A percentile compares a stretch with the other conserved stretches of the same genome.
Evolutionary conservation across 2,329 filamentous ascomycete genomes (phyloP).

Genomic region (Dactylonectria estremocensis): DNA sequence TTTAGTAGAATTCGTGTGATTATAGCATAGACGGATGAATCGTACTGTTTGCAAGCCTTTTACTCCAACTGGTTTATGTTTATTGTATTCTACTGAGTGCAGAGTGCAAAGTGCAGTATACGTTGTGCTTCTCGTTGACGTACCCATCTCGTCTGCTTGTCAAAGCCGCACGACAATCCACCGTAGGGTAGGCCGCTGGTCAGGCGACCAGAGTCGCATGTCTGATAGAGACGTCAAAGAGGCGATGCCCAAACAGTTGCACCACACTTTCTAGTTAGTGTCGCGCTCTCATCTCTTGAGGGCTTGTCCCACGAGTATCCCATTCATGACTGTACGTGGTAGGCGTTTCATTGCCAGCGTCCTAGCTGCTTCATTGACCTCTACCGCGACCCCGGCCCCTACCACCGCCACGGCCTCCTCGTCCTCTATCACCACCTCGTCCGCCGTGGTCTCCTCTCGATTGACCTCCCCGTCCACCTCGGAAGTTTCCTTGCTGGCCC

Average conservation of each 20-base stretch:
- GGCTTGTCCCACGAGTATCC: neutral
- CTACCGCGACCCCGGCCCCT: constrained; percentile 56
- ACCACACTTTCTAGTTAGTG: neutral
- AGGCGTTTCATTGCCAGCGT: neutral
- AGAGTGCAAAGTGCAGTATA: neutral
- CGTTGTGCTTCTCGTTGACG: neutral
- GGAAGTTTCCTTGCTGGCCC: constrained; percentile 73
- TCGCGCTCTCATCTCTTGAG: neutral
- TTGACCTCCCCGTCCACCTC: constrained; percentile 75
- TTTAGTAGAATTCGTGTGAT: constrained; percentile 38
- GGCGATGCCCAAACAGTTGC: neutral
- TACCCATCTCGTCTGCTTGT: neutral
- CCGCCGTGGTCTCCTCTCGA: constrained; percentile 72
- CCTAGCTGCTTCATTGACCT: constrained; percentile 48
- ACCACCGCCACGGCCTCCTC: constrained; percentile 59
- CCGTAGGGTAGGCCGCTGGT: constrained; percentile 6
- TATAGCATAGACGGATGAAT: constrained; percentile 44
- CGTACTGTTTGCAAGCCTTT: constrained; percentile 15
- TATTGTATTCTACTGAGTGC: neutral
- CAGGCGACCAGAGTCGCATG: neutral
- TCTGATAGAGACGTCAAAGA: neutral
- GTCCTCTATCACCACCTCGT: constrained; percentile 63
- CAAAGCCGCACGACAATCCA: neutral
- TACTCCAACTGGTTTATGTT: neutral
- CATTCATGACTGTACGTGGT: neutral